These are phyloP conservation scores for Penicillium griseofulvum DNA, from an alignment of 2,329 filamentous ascomycete species.

Conservation along the genomic window DNA sequence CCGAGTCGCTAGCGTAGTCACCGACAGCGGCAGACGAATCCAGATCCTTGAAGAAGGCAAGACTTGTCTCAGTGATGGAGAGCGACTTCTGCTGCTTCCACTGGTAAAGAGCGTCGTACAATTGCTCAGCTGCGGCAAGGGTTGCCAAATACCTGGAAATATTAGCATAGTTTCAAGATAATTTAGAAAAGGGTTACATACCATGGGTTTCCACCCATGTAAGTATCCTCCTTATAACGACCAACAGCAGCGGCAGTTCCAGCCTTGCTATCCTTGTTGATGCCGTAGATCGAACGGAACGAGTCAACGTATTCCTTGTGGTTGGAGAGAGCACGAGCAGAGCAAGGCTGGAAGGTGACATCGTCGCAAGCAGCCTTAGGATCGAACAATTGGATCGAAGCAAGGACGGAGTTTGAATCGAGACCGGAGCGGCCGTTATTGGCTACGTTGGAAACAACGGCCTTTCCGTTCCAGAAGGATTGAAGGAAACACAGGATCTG, in stretches of 20 bases:
- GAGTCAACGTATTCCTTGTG: background rate
- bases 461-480: background rate
- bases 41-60: background rate
- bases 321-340: background rate
- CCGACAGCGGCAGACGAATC: background rate
- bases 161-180: background rate
- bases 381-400: background rate
- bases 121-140: background rate
- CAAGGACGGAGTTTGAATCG: background rate
- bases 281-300: background rate
- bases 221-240: background rate
- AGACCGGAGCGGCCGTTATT: background rate
- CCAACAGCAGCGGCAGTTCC: background rate
- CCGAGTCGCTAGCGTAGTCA: background rate
- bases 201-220: background rate
- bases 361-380: background rate
- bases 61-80: background rate
- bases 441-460: background rate
- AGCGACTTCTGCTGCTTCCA: background rate
- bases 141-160: background rate
- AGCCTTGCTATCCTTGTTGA: background rate
- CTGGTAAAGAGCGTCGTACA: background rate
- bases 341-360: background rate
- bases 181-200: background rate
- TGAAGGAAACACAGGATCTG: background rate